Conservation (phyloP, 768 basidiomycete species). For the Tremella fuciformis region DNA sequence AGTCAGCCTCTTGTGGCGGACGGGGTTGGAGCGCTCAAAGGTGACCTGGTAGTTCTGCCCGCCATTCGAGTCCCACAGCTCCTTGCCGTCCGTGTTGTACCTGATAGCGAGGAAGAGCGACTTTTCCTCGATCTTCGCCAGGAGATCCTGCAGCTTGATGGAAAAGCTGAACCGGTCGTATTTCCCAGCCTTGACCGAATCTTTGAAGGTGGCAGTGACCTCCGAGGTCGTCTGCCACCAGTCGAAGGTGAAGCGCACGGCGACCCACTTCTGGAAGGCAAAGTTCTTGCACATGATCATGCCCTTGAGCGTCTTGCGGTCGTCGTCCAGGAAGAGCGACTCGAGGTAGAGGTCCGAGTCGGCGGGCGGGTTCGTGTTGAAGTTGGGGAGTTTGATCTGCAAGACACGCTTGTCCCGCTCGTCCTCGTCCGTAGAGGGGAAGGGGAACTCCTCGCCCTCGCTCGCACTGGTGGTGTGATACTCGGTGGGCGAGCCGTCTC, state of each 20-base stretch:
- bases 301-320: slow-evolving; percentile 63
- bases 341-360: slow-evolving; percentile 54
- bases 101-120: slow-evolving; percentile 74
- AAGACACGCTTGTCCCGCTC: slow-evolving; percentile 27
- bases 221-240: slow-evolving; percentile 95
- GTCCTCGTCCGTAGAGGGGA: slow-evolving; percentile 53
- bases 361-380: slow-evolving; percentile 57
- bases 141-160: slow-evolving; percentile 67
- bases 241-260: slow-evolving; percentile 88
- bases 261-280: slow-evolving; percentile 81
- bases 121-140: slow-evolving; percentile 75
- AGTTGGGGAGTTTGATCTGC: slow-evolving; percentile 65
- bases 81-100: slow-evolving; percentile 62
- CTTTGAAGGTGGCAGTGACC: slow-evolving; percentile 71
- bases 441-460: slow-evolving; percentile 54
- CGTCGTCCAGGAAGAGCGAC: slow-evolving; percentile 53
- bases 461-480: slow-evolving; percentile 54
- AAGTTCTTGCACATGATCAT: slow-evolving; percentile 76
- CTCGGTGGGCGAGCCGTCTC: slow-evolving; percentile 82
- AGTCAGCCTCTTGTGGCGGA: background rate
- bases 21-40: slow-evolving; percentile 56
- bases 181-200: slow-evolving; percentile 50
- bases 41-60: slow-evolving; percentile 73
- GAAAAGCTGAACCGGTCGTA: slow-evolving; percentile 46
- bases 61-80: slow-evolving; percentile 90